A percentile compares a stretch with the other conserved stretches of the same genome.
Conservation (phyloP, 2,329 filamentous ascomycete genomes). For the Zymoseptoria tritici region DNA sequence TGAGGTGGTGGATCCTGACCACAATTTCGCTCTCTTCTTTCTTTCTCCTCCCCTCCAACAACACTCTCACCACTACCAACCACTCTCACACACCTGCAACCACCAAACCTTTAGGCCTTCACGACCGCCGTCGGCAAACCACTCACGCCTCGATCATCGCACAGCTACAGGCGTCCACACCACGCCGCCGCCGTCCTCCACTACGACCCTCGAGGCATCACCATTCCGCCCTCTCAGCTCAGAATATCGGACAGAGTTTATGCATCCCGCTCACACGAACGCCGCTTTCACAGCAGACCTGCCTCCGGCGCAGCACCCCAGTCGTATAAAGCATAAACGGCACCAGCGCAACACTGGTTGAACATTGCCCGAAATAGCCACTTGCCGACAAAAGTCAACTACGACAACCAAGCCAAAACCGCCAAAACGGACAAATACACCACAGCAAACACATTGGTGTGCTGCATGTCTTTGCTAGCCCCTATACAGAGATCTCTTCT, state of each 20-base stretch:
- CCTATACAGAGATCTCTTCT: constrained; percentile 11
- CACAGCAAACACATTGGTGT: constrained; percentile 25
- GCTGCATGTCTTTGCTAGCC: constrained; percentile 53
- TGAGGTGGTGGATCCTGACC: background rate
- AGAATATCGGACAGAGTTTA: constrained; percentile 54
- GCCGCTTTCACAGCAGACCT: constrained; percentile 80
- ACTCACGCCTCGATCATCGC: background rate
- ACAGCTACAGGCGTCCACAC: constrained; percentile 7
- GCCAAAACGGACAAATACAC: constrained; percentile 8
- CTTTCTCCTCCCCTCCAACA: background rate
- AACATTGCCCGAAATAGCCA: constrained; percentile 18
- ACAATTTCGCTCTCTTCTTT: background rate
- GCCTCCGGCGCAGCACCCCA: constrained; percentile 81
- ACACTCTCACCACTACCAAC: background rate
- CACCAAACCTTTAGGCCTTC: background rate
- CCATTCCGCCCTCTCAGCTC: constrained; percentile 8
- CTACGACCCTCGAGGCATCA: constrained; percentile 14
- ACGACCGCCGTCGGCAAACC: constrained; percentile 5
- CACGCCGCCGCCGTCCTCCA: constrained; percentile 13
- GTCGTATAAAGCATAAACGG: constrained; percentile 90
- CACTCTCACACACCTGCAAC: background rate
- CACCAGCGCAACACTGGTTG: constrained; percentile 91
- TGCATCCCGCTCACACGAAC: constrained; percentile 97
- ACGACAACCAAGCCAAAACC: constrained; percentile 13
- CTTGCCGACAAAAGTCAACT: constrained; percentile 7